phyloP scores from a whole-genome alignment of 139 green algal genomes.

The Chlamydomonas sphaeroides region DNA sequence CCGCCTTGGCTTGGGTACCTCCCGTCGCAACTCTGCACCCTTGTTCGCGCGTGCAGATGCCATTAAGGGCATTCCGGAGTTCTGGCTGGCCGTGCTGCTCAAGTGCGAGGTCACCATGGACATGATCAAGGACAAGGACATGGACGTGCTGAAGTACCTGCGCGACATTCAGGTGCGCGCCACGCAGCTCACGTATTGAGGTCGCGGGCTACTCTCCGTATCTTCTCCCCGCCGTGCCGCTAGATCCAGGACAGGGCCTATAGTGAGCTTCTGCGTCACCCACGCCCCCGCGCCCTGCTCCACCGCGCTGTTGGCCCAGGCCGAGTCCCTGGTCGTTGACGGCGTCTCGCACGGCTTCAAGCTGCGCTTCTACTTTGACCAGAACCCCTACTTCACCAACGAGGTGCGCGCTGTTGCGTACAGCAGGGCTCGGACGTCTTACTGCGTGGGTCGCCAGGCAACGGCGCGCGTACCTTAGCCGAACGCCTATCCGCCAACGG shows the following conservation, averaged over 20 bases:
- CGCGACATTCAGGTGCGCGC: conserved; percentile 77
- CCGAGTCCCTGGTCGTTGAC: conserved; percentile 34
- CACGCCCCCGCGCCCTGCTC: conserved; percentile 48
- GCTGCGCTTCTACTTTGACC: conserved; percentile 52
- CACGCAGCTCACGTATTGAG: too few relatives aligned
- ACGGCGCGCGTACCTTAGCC: too few relatives aligned
- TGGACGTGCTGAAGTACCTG: conserved; percentile 85
- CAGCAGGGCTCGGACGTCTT: too few relatives aligned
- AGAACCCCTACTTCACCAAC: conserved; percentile 95
- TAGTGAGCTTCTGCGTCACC: too few relatives aligned
- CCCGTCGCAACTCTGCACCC: neutral
- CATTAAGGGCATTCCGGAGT: conserved; percentile 84
- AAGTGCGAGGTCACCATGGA: conserved; percentile 72
- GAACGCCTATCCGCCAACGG: too few relatives aligned
- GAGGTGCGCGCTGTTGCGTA: conserved; percentile 35
- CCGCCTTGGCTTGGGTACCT: neutral
- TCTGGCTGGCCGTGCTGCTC: conserved; percentile 85
- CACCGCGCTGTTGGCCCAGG: conserved; percentile 66
- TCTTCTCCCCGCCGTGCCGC: too few relatives aligned
- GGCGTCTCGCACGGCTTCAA: conserved; percentile 53
- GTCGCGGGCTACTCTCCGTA: too few relatives aligned
- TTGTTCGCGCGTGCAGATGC: neutral
- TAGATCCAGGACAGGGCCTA: too few relatives aligned
- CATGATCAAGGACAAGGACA: conserved; percentile 88
- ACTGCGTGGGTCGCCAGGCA: too few relatives aligned